Evolutionary conservation across 2,329 filamentous ascomycete species (phyloP).

Genomic region (Microsporum audouinii): DNA sequence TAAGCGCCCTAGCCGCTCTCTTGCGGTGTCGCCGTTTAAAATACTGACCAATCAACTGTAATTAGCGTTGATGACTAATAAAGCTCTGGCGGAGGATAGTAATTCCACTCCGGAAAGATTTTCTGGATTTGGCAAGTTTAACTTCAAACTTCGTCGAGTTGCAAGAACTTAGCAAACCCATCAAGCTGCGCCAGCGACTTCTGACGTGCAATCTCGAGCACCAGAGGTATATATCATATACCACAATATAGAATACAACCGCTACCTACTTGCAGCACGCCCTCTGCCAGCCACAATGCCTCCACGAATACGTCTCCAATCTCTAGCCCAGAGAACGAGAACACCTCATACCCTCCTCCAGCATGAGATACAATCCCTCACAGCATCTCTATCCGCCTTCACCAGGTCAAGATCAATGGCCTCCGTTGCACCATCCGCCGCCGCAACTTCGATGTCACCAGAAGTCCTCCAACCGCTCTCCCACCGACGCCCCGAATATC

Average conservation of each 20-base stretch:
- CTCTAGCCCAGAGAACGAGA: slow-evolving; percentile 17
- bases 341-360: slow-evolving; percentile 19
- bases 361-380: slow-evolving; percentile 21
- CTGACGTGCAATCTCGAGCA: neutral
- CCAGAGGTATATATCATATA: neutral
- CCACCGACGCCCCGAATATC: slow-evolving; percentile 71
- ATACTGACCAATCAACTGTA: neutral
- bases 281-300: slow-evolving; percentile 36
- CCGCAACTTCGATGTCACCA: slow-evolving; percentile 13
- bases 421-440: slow-evolving; percentile 33
- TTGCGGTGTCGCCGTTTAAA: no score
- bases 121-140: neutral
- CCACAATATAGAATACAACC: neutral
- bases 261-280: neutral
- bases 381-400: slow-evolving; percentile 4
- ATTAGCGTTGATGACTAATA: neutral
- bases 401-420: slow-evolving; percentile 7
- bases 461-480: slow-evolving; percentile 63
- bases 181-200: neutral
- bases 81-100: neutral
- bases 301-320: slow-evolving; percentile 39
- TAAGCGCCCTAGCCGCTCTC: no score
- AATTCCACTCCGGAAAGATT: neutral
- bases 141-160: neutral
- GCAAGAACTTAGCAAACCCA: neutral